Base-by-base conservation (phyloP, 2,329 filamentous ascomycete species). In the Colletotrichum brevisporum region DNA sequence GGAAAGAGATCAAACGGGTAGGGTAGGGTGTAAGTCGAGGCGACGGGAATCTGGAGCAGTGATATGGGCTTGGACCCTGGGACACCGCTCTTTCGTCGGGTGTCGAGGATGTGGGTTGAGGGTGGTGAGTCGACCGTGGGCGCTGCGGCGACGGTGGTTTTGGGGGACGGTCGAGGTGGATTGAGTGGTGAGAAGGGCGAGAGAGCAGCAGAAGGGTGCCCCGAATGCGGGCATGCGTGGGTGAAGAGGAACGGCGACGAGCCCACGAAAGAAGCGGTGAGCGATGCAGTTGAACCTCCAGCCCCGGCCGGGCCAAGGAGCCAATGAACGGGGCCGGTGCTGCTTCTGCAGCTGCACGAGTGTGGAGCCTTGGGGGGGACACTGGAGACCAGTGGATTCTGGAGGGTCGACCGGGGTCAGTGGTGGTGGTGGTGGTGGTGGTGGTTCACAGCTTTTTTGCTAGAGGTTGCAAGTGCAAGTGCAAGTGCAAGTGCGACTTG, bases 41-140 rank as follows among this genome's bases (percentile, higher is more conserved):
- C 67, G 24, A 61, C 63, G 64, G 72, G 70, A 70, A 70, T 48
- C 65, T 69, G 69, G 63, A 36, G 58, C 54, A 64, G 67, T 68
- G 71, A 72, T 72, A 71, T 71, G 66, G 58, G 16, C 58, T 66
- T 70, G 63, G 64, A 79, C 75, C 76, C 74, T 76, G 76, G 76
- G 82, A 83, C 81, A 83, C 82, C 82, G 81, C 82, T 81, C 79
- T 83, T 83, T 82, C 60, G 71, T 60, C 67, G 67, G 67, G 61
- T 45, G 59, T 53, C 58, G 59, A 61, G 53, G 64, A 65, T 57
- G 69, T 50, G 26, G 51, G 61, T 43, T 41, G 65, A 66, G 27
- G 62, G 57, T 21, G 54, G 57, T 47, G 52, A 65, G 18, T 55
- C 18, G 47, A 56, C 47, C 62, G 57, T 61, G 16, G 53, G 24